Evolutionary conservation across 2,329 filamentous ascomycete genomes (phyloP).

Genomic region (Aspergillus proliferans): DNA sequence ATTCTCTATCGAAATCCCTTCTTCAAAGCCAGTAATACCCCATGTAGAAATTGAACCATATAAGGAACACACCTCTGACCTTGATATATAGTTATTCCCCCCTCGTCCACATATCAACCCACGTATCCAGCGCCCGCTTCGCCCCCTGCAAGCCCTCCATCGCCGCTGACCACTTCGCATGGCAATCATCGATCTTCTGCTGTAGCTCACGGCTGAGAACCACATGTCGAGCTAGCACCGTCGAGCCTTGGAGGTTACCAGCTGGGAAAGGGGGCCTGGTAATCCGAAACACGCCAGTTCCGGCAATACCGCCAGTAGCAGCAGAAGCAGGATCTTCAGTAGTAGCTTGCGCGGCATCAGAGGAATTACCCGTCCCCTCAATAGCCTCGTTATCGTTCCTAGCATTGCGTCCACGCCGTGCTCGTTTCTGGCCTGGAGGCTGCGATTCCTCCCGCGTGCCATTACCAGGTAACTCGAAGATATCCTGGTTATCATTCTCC

Average conservation of each 20-base stretch:
- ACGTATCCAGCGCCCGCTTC: slow-evolving; percentile 14
- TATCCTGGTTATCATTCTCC: slow-evolving; percentile 1
- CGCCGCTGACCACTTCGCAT: slow-evolving; percentile 49
- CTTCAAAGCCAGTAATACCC: no score
- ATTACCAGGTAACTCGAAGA: background rate
- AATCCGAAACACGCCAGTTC: background rate
- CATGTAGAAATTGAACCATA: no score
- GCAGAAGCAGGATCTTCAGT: background rate
- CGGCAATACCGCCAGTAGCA: slow-evolving; percentile 1
- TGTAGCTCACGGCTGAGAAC: slow-evolving; percentile 55
- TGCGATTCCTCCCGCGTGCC: background rate
- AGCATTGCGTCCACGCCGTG: slow-evolving; percentile 5
- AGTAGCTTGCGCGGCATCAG: background rate
- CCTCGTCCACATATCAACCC: slow-evolving; percentile 14
- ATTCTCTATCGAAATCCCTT: no score
- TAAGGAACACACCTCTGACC: no score
- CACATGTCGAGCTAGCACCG: slow-evolving; percentile 34
- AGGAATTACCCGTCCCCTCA: background rate
- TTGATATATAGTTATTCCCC: slow-evolving; percentile 4
- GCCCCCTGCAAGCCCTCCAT: slow-evolving; percentile 14
- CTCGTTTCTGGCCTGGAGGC: slow-evolving; percentile 3
- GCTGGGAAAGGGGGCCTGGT: slow-evolving; percentile 2
- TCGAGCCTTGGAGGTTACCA: slow-evolving; percentile 15
- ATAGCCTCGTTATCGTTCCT: background rate
- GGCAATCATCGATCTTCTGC: slow-evolving; percentile 51